Conservation (phyloP, 2,329 filamentous ascomycete genomes). For the Ophiostoma fasciatum region DNA sequence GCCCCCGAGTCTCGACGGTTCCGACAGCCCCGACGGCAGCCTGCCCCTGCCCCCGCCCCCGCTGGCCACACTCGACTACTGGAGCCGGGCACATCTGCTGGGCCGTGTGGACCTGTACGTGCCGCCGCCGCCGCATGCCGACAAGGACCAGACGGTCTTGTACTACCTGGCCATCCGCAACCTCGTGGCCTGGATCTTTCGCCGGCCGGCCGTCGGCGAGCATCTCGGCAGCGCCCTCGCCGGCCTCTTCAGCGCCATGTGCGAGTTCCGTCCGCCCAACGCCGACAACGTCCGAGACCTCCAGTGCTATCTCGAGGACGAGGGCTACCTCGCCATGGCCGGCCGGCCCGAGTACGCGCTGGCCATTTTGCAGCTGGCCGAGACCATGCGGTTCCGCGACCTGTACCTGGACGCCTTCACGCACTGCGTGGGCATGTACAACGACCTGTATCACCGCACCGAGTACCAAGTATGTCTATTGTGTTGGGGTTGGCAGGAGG, state of each 20-base stretch:
- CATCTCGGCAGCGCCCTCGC: conserved; percentile 50
- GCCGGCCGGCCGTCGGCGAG: conserved; percentile 51
- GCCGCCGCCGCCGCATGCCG: conserved; percentile 41
- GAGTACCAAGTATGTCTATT: conserved; percentile 49
- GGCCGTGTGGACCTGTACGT: conserved; percentile 48
- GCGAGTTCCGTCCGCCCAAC: conserved; percentile 39
- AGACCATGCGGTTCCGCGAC: conserved; percentile 46
- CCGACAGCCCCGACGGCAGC: conserved; percentile 1
- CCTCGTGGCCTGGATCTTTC: conserved; percentile 56
- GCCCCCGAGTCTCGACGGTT: background rate
- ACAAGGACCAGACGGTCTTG: conserved; percentile 38
- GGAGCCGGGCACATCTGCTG: conserved; percentile 8
- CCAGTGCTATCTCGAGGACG: conserved; percentile 48
- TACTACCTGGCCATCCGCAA: conserved; percentile 60
- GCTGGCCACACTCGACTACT: conserved; percentile 8
- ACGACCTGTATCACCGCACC: conserved; percentile 36
- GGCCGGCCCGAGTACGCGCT: conserved; percentile 54
- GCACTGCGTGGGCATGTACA: conserved; percentile 67
- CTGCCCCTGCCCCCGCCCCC: conserved; percentile 9
- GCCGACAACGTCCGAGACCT: conserved; percentile 47
- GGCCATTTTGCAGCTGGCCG: conserved; percentile 52
- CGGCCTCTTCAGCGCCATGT: conserved; percentile 49
- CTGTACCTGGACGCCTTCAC: conserved; percentile 60
- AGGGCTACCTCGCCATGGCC: conserved; percentile 54
- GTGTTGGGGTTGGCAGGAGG: no score